phyloP scores from a whole-genome alignment of 2,329 filamentous ascomycete genomes.

The Penicillium olsonii region DNA sequence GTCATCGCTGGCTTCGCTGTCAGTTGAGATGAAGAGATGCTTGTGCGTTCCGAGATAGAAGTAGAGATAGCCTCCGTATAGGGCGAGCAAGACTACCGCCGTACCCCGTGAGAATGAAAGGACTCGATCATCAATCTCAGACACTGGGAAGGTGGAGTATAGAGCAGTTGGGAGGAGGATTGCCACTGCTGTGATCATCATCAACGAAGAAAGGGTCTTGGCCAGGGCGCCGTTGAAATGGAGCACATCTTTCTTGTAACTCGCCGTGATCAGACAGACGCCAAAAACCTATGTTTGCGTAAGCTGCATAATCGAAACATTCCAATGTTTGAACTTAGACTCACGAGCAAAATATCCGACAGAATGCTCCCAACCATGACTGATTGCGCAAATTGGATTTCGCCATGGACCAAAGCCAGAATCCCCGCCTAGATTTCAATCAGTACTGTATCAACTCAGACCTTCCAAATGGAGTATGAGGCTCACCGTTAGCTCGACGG shows the following conservation, averaged over 20 bases:
- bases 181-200: constrained; percentile 69
- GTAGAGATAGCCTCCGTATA: constrained; percentile 69
- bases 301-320: not conserved
- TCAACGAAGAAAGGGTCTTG: constrained; percentile 56
- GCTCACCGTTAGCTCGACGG: constrained; percentile 15
- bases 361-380: constrained; percentile 89
- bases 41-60: constrained; percentile 73
- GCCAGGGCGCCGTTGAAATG: constrained; percentile 41
- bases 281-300: constrained; percentile 54
- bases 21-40: constrained; percentile 60
- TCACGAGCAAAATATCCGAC: constrained; percentile 77
- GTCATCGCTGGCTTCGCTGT: constrained; percentile 5
- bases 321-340: not conserved
- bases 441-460: not conserved
- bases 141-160: constrained; percentile 57
- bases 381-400: constrained; percentile 86
- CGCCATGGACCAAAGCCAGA: constrained; percentile 73
- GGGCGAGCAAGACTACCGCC: constrained; percentile 65
- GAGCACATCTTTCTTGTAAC: constrained; percentile 66
- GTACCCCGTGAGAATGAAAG: constrained; percentile 70
- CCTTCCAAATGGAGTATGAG: not conserved
- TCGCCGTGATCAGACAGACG: constrained; percentile 71
- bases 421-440: constrained; percentile 63
- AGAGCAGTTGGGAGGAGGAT: constrained; percentile 71
- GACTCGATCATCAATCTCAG: constrained; percentile 53